Percentiles rank a stretch among this genome's conserved stretches.
Conservation (phyloP, 805 yeast species). For the Jamesozyma rosinii region DNA sequence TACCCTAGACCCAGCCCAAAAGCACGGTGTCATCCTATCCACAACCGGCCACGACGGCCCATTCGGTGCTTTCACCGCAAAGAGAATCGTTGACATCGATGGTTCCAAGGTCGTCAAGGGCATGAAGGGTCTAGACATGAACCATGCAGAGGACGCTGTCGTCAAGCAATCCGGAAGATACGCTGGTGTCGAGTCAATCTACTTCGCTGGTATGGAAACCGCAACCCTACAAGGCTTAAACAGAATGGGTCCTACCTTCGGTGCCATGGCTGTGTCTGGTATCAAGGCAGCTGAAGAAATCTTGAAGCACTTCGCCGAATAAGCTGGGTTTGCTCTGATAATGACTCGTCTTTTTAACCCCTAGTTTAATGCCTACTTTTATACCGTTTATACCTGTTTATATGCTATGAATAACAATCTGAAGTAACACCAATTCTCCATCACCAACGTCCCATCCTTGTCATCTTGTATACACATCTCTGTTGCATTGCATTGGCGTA, state of each 20-base stretch:
- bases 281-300: conserved; percentile 62
- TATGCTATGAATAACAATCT: too few species aligned
- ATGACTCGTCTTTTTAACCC: too few species aligned
- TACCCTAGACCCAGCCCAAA: conserved; percentile 29
- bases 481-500: too few species aligned
- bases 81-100: conserved; percentile 51
- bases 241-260: conserved; percentile 81
- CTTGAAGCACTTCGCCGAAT: conserved; percentile 26
- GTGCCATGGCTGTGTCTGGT: conserved; percentile 73
- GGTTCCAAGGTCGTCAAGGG: conserved; percentile 43
- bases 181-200: conserved; percentile 25
- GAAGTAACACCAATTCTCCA: too few species aligned
- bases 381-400: too few species aligned
- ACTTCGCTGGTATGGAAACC: conserved; percentile 62
- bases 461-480: too few species aligned
- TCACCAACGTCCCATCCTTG: too few species aligned
- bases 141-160: conserved; percentile 65
- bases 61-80: conserved; percentile 70
- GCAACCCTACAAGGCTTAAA: conserved; percentile 69
- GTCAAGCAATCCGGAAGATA: conserved; percentile 52
- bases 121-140: conserved; percentile 75
- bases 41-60: conserved; percentile 81
- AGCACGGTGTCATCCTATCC: conserved; percentile 48
- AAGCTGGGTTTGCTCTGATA: too few species aligned
- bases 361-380: too few species aligned